Evolutionary conservation across 352 stramenopile genomes (phyloP), one percentile per base, ranked within the genome.

Genomic region (Elongisporangium prolatum): DNA sequence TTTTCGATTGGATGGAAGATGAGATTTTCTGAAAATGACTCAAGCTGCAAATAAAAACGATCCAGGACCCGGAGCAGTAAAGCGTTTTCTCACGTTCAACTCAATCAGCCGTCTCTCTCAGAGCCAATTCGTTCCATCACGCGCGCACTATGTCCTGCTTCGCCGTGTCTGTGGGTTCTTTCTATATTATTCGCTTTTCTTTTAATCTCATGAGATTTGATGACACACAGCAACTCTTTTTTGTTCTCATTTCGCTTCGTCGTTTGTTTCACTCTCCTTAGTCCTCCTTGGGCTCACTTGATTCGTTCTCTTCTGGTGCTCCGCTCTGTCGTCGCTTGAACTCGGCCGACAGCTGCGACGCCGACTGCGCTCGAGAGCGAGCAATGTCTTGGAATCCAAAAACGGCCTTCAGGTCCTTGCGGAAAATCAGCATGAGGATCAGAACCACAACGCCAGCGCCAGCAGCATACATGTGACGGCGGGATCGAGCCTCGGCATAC

Each of bases 331-430:
- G 48, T 34, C 55, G 65, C 40, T 88, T 67, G n/a, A 85, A 68
- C 40, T 86, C 65, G 1, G 74, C 66, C 14, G 63, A 74, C 16
- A 91, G 65, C 67, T 89, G 80, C 22, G 79, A 88, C 0, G 81
- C 81, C 9, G 81, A 91, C 21, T 72, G 77, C 13, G 79, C 79
- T 0, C 81, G 77, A 14, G 80, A 77, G 6, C 82, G 68, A 16
- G 78, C 77, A 52, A 89, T 84, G 47, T 86, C 74, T 53, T 89
- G 78, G 59, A 92, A 88, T 0, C 80, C 77, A 58, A 92, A 88
- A 54, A 88, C 52, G 28, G 66, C 65, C 5, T 67, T 56, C 11
- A 91, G 61, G 17, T 84, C 75, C 40, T 59, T 67, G 28, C 72
- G 80, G 63, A 90, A 92, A 53, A 87, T 71, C 21, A 79, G 64